These are phyloP conservation scores for Neodidymelliopsis sp. DNA, from an alignment of 2,329 filamentous ascomycete species.

Conservation along the genomic window DNA sequence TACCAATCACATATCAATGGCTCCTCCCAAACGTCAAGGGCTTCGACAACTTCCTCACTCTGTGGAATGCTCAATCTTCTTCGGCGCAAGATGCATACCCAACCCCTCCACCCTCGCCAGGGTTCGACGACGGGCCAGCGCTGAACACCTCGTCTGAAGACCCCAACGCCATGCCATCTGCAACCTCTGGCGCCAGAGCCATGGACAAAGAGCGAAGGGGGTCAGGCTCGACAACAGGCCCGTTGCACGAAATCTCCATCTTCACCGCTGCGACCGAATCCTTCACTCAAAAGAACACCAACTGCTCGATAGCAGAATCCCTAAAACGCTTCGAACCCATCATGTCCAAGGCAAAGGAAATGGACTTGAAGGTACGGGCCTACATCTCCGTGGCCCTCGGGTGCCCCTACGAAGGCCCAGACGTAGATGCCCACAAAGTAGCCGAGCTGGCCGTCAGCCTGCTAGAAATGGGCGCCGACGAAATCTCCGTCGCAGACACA, in stretches of 20 bases:
- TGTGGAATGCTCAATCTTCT: slow-evolving; percentile 56
- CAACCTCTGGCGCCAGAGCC: slow-evolving; percentile 44
- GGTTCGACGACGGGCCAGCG: slow-evolving; percentile 47
- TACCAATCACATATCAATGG: slow-evolving; percentile 76
- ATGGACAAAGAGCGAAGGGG: slow-evolving; percentile 30
- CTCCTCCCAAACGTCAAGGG: slow-evolving; percentile 81
- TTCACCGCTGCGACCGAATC: slow-evolving; percentile 84
- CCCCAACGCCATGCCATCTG: slow-evolving; percentile 53
- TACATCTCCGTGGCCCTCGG: slow-evolving; percentile 78
- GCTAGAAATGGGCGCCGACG: slow-evolving; percentile 86
- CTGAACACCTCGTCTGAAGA: slow-evolving; percentile 53
- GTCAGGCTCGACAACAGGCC: slow-evolving; percentile 22
- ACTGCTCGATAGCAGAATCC: slow-evolving; percentile 78
- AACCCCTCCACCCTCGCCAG: slow-evolving; percentile 52
- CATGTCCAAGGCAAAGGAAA: slow-evolving; percentile 70
- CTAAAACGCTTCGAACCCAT: slow-evolving; percentile 74
- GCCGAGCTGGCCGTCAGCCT: slow-evolving; percentile 69
- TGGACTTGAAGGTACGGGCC: slow-evolving; percentile 74
- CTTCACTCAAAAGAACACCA: slow-evolving; percentile 83
- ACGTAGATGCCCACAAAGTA: slow-evolving; percentile 66
- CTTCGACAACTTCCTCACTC: slow-evolving; percentile 66
- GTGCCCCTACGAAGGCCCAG: slow-evolving; percentile 76
- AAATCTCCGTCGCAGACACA: slow-evolving; percentile 89
- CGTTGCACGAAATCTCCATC: slow-evolving; percentile 70
- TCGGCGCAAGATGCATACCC: slow-evolving; percentile 56